Percentiles rank a stretch among this genome's conserved stretches.
Conservation (phyloP, 2,329 filamentous ascomycete species). For the Trichoderma aggressivum region DNA sequence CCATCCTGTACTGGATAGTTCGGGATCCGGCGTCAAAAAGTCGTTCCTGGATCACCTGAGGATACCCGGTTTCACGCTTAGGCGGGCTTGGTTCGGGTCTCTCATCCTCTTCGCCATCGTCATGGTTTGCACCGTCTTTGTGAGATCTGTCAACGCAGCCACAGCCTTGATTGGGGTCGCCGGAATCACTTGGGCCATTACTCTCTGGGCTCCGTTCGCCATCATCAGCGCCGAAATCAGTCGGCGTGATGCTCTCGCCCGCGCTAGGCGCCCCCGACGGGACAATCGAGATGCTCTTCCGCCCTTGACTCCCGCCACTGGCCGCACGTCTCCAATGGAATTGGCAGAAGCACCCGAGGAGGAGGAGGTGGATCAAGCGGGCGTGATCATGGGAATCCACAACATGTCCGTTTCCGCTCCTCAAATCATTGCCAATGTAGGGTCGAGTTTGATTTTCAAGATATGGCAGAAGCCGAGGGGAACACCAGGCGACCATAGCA, state of each 20-base stretch:
- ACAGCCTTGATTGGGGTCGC: slow-evolving; percentile 76
- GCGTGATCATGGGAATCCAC: slow-evolving; percentile 89
- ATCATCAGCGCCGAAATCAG: slow-evolving; percentile 92
- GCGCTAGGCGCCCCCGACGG: slow-evolving; percentile 32
- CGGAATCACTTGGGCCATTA: slow-evolving; percentile 88
- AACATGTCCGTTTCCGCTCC: slow-evolving; percentile 92
- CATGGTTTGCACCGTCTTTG: slow-evolving; percentile 81
- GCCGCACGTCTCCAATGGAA: slow-evolving; percentile 18
- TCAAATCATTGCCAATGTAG: slow-evolving; percentile 84
- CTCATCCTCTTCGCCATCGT: slow-evolving; percentile 78
- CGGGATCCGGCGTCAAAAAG: slow-evolving; percentile 31
- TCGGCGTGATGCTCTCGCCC: slow-evolving; percentile 64
- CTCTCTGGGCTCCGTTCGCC: slow-evolving; percentile 91
- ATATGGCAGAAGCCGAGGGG: slow-evolving; percentile 84
- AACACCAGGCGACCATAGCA: slow-evolving; percentile 78
- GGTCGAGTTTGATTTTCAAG: slow-evolving; percentile 80
- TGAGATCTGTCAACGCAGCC: slow-evolving; percentile 66
- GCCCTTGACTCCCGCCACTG: slow-evolving; percentile 20
- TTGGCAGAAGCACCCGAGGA: slow-evolving; percentile 48
- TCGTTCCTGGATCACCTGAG: slow-evolving; percentile 59
- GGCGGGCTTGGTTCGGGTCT: slow-evolving; percentile 80
- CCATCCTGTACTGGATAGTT: slow-evolving; percentile 32
- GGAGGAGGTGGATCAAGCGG: slow-evolving; percentile 69
- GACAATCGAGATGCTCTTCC: slow-evolving; percentile 14
- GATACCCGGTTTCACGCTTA: slow-evolving; percentile 81